Base-by-base conservation (phyloP, 192 early-diverging fungal species). In the Geranomyces michiganensis region DNA sequence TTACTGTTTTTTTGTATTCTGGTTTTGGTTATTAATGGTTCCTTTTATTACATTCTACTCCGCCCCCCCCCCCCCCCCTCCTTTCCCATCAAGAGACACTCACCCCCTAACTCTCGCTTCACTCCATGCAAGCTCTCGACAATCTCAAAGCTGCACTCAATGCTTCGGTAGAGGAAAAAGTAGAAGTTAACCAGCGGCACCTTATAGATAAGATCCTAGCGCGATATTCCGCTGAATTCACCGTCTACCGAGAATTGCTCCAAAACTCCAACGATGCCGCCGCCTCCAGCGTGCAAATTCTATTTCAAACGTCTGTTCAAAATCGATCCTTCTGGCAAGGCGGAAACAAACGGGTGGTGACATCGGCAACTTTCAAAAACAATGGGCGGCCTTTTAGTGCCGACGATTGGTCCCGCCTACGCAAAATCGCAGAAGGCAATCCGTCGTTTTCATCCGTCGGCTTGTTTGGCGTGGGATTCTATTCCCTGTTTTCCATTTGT, bases 201-300 rank as follows among this genome's bases (percentile, higher is more conserved):
- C 80, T 96, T 24, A 93, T 96, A 71, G 94, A 96, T 75, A 96
- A 96, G 58, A 93, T 94, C 45, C 81, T 95, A 8, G 92, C 92
- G 15, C 78, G 89, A 71, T 96, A 96, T 72, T 92, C 90, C 1
- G 89, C 91, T 15, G 91, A 95, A 66, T 91, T 84, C 83, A 93
- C 93, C 17, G 86, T 96, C 22, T 94, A 89, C 63, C 71, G 94
- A 64, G 94, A 96, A 79, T 66, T 80, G 51, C 60, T 74, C 15
- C 74, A 78, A 53, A 80, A 78, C 67, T 68, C 80, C 76, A 92
- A 94, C 70, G 93, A 96, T 80, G 93, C 93, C 17, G 83, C 84
- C 15, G 79, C 85, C 0, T 75, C 81, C 27, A 60, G 74, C 6
- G 82, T 71, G 1, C 43, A 80, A 56, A 87, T 81, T 56, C 60